Evolutionary conservation across 352 stramenopile genomes (phyloP).

Genomic region (Saprolegnia diclina): DNA sequence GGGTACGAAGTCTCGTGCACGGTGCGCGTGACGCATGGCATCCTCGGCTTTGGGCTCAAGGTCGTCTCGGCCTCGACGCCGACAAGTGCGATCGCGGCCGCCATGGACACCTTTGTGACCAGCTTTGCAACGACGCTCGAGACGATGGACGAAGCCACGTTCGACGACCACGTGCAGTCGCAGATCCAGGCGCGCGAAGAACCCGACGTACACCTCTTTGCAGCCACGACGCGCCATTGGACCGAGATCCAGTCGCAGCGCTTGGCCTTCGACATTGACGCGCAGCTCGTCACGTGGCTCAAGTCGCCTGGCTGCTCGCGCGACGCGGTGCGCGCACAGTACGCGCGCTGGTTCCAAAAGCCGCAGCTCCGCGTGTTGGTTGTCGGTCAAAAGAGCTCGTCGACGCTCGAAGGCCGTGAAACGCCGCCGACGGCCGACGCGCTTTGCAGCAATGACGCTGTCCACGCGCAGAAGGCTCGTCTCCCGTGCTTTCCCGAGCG

Average conservation of each 20-base stretch:
- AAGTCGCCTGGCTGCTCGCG: conserved; percentile 29
- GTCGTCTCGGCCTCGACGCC: conserved; percentile 76
- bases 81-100: conserved; percentile 52
- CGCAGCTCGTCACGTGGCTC: conserved; percentile 60
- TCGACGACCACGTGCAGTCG: conserved; percentile 72
- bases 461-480: background rate
- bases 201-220: conserved; percentile 73
- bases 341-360: background rate
- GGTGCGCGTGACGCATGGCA: conserved; percentile 69
- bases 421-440: background rate
- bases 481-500: background rate
- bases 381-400: conserved; percentile 3
- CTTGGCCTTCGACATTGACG: conserved; percentile 68
- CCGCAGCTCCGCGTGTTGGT: background rate
- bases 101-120: conserved; percentile 64
- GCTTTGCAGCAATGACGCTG: background rate
- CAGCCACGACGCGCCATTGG: conserved; percentile 71
- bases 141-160: conserved; percentile 60
- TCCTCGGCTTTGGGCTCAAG: conserved; percentile 77
- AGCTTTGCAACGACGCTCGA: conserved; percentile 74
- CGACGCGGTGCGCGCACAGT: background rate
- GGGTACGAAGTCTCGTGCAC: conserved; percentile 87
- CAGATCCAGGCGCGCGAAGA: conserved; percentile 77
- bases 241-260: conserved; percentile 71
- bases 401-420: background rate